phyloP scores from a whole-genome alignment of 2,329 filamentous ascomycete species.

The Colletotrichum plurivorum region DNA sequence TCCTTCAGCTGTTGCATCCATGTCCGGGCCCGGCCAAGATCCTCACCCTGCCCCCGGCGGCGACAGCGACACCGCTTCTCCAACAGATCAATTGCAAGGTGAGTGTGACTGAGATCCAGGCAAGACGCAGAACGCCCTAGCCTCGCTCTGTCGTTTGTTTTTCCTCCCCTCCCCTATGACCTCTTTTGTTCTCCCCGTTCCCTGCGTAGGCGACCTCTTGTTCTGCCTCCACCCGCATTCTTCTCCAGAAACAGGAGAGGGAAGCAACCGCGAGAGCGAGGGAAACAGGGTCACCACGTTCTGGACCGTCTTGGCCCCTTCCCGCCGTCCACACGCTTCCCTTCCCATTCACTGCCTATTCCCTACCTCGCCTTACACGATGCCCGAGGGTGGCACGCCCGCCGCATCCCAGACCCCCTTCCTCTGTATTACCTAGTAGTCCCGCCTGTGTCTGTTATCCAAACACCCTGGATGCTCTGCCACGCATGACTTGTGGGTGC shows the following conservation, averaged over 20 bases:
- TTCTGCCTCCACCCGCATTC: constrained; percentile 21
- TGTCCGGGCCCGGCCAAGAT: constrained; percentile 24
- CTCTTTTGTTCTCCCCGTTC: constrained; percentile 1
- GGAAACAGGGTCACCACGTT: constrained; percentile 9
- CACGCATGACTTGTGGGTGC: constrained; percentile 24
- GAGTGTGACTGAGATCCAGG: constrained; percentile 13
- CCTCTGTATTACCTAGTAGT: background rate
- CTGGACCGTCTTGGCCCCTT: constrained; percentile 32
- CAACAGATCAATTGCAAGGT: constrained; percentile 28
- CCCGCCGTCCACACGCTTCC: background rate
- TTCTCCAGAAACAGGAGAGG: constrained; percentile 14
- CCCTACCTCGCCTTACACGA: constrained; percentile 19
- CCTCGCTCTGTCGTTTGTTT: constrained; percentile 20
- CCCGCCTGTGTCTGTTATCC: background rate
- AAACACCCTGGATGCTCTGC: constrained; percentile 7
- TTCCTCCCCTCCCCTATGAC: constrained; percentile 8
- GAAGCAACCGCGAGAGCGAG: background rate
- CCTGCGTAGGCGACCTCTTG: background rate
- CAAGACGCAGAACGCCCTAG: constrained; percentile 14
- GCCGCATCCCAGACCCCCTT: constrained; percentile 2
- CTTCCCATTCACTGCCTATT: background rate
- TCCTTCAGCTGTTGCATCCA: constrained; percentile 19
- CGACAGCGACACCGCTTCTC: constrained; percentile 24
- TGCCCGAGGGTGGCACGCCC: constrained; percentile 27
- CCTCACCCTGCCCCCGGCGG: constrained; percentile 10